Conservation (phyloP, 176 grass and related monocot species). For the Rhynchospora pubera region DNA sequence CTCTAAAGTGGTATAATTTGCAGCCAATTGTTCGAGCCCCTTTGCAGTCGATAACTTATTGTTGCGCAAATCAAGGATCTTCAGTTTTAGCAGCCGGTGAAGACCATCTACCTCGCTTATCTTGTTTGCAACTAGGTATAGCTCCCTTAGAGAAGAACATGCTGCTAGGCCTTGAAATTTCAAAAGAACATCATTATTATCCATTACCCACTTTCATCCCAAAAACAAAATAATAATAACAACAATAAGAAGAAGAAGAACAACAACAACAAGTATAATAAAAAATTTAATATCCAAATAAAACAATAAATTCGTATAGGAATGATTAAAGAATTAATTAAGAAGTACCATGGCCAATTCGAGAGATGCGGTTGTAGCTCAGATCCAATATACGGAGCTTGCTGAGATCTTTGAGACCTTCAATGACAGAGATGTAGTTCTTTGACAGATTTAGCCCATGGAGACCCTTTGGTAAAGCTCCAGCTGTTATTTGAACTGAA, state of each 20-base stretch:
- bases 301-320: constrained; percentile 9
- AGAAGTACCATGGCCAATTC: constrained; percentile 83
- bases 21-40: constrained; percentile 60
- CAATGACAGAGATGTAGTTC: constrained; percentile 80
- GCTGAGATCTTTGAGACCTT: constrained; percentile 87
- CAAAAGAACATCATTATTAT: background rate
- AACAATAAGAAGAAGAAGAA: no score
- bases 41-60: constrained; percentile 82
- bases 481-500: constrained; percentile 71
- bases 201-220: background rate
- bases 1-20: constrained; percentile 80
- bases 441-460: constrained; percentile 93
- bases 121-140: constrained; percentile 90
- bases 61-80: constrained; percentile 58
- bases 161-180: constrained; percentile 67
- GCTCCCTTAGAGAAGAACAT: constrained; percentile 75
- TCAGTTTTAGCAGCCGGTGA: constrained; percentile 83
- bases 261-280: no score
- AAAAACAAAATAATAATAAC: background rate
- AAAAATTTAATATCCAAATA: background rate
- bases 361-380: constrained; percentile 78
- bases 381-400: constrained; percentile 75
- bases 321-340: constrained; percentile 9
- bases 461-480: constrained; percentile 82
- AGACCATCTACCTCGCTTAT: constrained; percentile 92